Conservation (phyloP, 345 rosid genomes). For the Linum lewisii region DNA sequence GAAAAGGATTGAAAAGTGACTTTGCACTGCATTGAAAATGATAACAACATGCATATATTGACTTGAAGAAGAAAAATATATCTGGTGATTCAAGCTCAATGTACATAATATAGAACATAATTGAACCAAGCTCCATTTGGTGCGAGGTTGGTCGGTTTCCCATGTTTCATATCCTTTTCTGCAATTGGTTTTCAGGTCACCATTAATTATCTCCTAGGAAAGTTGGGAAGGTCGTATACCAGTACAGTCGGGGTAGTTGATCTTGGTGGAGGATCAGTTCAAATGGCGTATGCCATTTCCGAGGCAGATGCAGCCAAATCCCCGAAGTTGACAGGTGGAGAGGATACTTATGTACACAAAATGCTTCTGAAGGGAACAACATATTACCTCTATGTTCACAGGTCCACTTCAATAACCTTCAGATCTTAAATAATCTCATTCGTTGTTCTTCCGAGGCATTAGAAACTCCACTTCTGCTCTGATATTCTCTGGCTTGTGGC, state of each 20-base stretch:
- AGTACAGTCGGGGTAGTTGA: conserved; percentile 92
- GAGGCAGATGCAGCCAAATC: conserved; percentile 67
- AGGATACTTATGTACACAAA: conserved; percentile 69
- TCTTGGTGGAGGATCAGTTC: conserved; percentile 99
- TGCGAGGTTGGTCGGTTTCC: too few species aligned
- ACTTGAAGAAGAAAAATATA: too few species aligned
- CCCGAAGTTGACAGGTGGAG: conserved; percentile 54
- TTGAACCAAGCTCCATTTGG: too few species aligned
- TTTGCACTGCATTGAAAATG: too few species aligned
- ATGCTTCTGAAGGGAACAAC: conserved; percentile 67
- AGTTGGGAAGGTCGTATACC: conserved; percentile 59
- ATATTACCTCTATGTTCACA: conserved; percentile 91
- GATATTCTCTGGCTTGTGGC: conserved; percentile 15
- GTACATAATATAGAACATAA: too few species aligned
- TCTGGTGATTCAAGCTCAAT: too few species aligned
- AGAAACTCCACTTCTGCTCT: conserved; percentile 1
- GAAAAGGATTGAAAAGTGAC: too few species aligned
- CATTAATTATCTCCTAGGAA: conserved; percentile 75
- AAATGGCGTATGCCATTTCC: conserved; percentile 97
- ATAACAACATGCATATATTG: too few species aligned
- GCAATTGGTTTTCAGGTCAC: conserved; percentile 50
- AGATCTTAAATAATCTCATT: neutral
- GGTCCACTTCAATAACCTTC: conserved; percentile 32
- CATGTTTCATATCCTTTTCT: neutral
- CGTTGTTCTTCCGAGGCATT: neutral